phyloP scores from a whole-genome alignment of 2,329 filamentous ascomycete genomes.

The Clarireedia monteithiana region DNA sequence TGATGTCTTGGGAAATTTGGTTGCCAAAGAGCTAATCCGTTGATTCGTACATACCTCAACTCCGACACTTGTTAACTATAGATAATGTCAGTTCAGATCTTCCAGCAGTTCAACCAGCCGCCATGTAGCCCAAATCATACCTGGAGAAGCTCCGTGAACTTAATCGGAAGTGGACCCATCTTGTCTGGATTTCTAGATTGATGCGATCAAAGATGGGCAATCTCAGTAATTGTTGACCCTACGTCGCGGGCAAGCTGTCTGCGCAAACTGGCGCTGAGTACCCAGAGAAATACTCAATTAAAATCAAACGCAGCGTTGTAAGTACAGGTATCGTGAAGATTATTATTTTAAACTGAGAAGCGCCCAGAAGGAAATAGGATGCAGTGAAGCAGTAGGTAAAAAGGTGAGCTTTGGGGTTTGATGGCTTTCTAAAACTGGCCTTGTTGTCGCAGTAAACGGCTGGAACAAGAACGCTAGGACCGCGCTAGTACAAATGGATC shows the following conservation, averaged over 20 bases:
- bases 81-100: constrained; percentile 20
- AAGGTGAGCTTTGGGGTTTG: constrained; percentile 10
- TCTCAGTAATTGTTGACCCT: constrained; percentile 10
- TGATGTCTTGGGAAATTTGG: neutral
- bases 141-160: constrained; percentile 87
- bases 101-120: constrained; percentile 60
- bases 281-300: constrained; percentile 22
- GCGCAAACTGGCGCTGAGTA: constrained; percentile 8
- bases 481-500: neutral
- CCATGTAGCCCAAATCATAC: constrained; percentile 78
- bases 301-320: constrained; percentile 13
- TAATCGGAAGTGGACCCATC: constrained; percentile 64
- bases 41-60: constrained; percentile 40
- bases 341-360: constrained; percentile 17
- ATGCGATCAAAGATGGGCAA: constrained; percentile 20
- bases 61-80: constrained; percentile 43
- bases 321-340: constrained; percentile 12
- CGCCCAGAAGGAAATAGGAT: constrained; percentile 17
- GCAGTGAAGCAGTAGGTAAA: constrained; percentile 10
- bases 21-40: constrained; percentile 9
- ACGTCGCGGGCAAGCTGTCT: constrained; percentile 5
- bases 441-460: constrained; percentile 2
- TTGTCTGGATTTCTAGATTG: constrained; percentile 12
- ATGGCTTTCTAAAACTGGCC: constrained; percentile 4
- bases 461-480: neutral